Evolutionary conservation across 306 rosid genomes (phyloP).

Genomic region (Chamaecrista fasciculata): DNA sequence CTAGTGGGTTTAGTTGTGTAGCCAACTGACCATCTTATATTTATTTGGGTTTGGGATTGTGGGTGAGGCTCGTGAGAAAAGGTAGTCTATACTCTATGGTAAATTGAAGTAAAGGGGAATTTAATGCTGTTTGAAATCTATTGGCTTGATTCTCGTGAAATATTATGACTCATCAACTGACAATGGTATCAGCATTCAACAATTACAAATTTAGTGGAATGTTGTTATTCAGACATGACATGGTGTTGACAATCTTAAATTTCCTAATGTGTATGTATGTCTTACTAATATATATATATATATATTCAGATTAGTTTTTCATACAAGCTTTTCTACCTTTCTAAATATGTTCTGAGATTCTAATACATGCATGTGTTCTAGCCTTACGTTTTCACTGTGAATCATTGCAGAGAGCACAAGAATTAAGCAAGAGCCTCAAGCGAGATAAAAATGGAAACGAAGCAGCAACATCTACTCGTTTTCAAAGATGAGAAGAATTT

Average conservation of each 20-base stretch:
- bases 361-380: constrained; percentile 4
- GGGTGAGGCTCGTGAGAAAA: not conserved
- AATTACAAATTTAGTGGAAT: constrained; percentile 4
- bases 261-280: not conserved
- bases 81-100: not conserved
- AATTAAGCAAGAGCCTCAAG: constrained; percentile 57
- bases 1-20: not conserved
- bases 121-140: not conserved
- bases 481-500: constrained; percentile 34
- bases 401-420: constrained; percentile 64
- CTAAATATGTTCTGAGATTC: not conserved
- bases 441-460: constrained; percentile 56
- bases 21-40: not conserved
- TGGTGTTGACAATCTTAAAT: not conserved
- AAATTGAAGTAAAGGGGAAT: not conserved
- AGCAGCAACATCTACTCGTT: constrained; percentile 32
- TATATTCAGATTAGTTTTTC: not conserved
- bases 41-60: not conserved
- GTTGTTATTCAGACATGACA: constrained; percentile 23
- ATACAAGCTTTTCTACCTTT: not conserved
- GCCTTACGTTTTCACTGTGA: constrained; percentile 14
- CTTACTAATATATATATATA: not conserved
- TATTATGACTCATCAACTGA: constrained; percentile 5
- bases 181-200: not conserved
- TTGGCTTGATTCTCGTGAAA: not conserved